Evolutionary conservation across 805 yeast species (phyloP), one percentile per base, ranked within the genome.

Genomic region (Kockiozyma suomiensis): DNA sequence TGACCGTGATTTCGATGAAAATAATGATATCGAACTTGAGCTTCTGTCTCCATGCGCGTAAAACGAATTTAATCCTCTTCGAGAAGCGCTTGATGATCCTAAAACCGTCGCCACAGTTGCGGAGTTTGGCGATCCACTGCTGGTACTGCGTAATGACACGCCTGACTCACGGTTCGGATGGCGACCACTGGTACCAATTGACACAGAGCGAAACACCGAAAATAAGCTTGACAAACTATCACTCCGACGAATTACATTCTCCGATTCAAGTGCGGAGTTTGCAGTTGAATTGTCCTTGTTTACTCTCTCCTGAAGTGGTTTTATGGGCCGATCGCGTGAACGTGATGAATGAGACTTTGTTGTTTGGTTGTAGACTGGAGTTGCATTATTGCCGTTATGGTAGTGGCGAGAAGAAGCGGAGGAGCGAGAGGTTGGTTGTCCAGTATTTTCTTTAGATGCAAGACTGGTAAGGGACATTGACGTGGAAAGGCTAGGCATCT

Each of bases 161-260:
- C 56, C 43, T 7, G 56, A 52, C 13, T 52, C 50, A 6, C 50
- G 33, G n/a, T 52, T 43, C 3, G 33, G 33, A 10, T 41, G 49
- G 10, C 43, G 41, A 12, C 41, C 21, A 23, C 43, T 43, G 8
- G 40, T 30, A 30, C 49, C 33, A 33, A 49, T 25, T 4, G 56
- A 52, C 12, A 43, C 50, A 2, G 56, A 52, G 28, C 35, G 32
- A 17, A 52, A 52, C 1, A 52, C 56, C 5, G 56, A 52, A 19
- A 52, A 43, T 10, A 52, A 33, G 32, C 56, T 52, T n/a, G 56
- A 52, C n/a, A 52, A 23, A 7, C 47, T 38, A 35, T 43, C 56
- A 17, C 50, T 52, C 21, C 42, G n/a, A 3, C 56, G 56, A 6
- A 52, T 43, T 4, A 43, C 49, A 17, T 35, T 33, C 19, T 52